Evolutionary conservation across 768 basidiomycete species (phyloP).

Genomic region (Pisolithus tinctorius): DNA sequence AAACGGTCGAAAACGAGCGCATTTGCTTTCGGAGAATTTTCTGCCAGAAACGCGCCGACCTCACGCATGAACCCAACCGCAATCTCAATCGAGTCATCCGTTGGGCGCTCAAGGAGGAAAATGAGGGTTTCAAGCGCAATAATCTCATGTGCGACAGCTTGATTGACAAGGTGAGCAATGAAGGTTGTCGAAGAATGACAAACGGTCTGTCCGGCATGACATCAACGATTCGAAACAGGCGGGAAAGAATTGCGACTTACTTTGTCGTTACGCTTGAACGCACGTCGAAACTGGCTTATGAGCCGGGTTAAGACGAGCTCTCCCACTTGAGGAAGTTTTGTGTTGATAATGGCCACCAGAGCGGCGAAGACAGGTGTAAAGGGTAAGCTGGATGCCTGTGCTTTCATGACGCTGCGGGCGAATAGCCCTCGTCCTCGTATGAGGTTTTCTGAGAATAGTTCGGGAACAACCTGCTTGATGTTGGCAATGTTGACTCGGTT

Average conservation of each 20-base stretch:
- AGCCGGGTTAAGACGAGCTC: constrained; percentile 85
- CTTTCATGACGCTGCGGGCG: constrained; percentile 94
- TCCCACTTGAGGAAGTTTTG: constrained; percentile 94
- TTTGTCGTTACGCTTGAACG: constrained; percentile 98
- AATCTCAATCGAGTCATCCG: constrained; percentile 97
- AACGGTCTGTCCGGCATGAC: constrained; percentile 53
- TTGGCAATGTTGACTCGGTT: constrained; percentile 97
- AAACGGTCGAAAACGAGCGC: constrained; percentile 95
- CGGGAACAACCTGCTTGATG: constrained; percentile 90
- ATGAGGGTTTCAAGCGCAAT: constrained; percentile 93
- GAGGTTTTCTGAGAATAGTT: constrained; percentile 90
- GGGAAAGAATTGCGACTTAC: constrained; percentile 36
- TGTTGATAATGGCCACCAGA: constrained; percentile 91
- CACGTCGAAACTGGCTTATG: constrained; percentile 89
- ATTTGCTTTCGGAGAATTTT: constrained; percentile 92
- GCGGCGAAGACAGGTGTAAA: constrained; percentile 97
- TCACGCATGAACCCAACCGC: constrained; percentile 97
- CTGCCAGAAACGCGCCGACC: constrained; percentile 89
- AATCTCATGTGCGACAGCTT: constrained; percentile 88
- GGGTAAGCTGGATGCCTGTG: constrained; percentile 92
- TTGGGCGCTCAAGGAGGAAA: constrained; percentile 91
- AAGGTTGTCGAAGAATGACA: constrained; percentile 93
- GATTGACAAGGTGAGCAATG: constrained; percentile 87
- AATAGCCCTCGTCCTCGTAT: constrained; percentile 91
- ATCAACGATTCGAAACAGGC: background rate